Evolutionary conservation across 1,284 basidiomycete genomes (phyloP).

Genomic region (Pseudozyma pruni): DNA sequence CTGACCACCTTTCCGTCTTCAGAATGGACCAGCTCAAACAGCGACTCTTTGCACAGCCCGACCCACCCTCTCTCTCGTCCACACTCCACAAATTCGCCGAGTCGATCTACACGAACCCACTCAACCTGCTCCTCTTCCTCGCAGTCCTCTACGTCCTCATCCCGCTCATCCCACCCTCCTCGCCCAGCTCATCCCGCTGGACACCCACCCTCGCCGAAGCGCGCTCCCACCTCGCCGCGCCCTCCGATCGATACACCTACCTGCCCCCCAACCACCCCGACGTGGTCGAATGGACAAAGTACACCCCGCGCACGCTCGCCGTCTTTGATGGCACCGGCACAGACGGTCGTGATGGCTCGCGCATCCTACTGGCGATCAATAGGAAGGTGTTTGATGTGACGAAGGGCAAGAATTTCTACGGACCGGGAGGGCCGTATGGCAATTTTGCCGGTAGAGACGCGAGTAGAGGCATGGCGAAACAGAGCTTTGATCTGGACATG

Average conservation of each 20-base stretch:
- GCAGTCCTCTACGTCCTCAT: constrained; percentile 49
- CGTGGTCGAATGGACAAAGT: constrained; percentile 55
- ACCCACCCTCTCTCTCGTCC: constrained; percentile 2
- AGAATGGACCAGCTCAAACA: too few species aligned
- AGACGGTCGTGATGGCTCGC: constrained; percentile 38
- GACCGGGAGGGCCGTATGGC: constrained; percentile 92
- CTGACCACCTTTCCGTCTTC: too few species aligned
- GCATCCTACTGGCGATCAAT: constrained; percentile 86
- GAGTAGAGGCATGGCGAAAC: constrained; percentile 93
- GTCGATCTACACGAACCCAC: constrained; percentile 55
- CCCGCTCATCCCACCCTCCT: constrained; percentile 46
- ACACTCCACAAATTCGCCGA: constrained; percentile 16
- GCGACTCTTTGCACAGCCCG: constrained; percentile 12
- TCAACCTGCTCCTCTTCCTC: constrained; percentile 51
- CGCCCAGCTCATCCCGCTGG: constrained; percentile 37
- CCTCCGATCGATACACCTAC: constrained; percentile 50
- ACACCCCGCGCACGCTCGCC: constrained; percentile 64
- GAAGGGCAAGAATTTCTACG: constrained; percentile 87
- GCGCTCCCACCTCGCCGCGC: constrained; percentile 31
- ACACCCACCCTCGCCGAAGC: constrained; percentile 43
- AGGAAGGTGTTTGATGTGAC: constrained; percentile 91
- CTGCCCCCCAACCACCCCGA: constrained; percentile 58
- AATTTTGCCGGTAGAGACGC: constrained; percentile 96
- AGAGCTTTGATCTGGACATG: constrained; percentile 92
- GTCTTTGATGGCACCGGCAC: constrained; percentile 60